Percentiles rank a stretch among this genome's conserved stretches.
These are phyloP conservation scores for Yarrowia sp. DNA, from an alignment of 805 yeast species.

Conservation along the genomic window DNA sequence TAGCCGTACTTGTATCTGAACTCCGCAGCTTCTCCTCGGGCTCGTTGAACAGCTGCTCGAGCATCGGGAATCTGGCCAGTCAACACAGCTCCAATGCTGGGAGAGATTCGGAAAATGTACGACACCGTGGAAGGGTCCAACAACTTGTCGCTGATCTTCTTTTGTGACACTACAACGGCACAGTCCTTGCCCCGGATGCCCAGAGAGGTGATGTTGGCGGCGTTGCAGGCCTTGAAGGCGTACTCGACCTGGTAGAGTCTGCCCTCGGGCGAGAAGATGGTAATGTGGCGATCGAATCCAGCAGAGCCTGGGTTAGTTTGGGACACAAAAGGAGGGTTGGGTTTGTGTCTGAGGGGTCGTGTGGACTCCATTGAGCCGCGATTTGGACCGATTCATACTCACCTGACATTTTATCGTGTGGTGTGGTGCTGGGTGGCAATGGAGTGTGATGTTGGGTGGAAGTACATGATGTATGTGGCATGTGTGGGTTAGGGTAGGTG, in stretches of 20 bases:
- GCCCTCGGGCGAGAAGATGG: slow-evolving; percentile 98
- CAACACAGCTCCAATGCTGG: slow-evolving; percentile 80
- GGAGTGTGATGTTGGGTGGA: neutral
- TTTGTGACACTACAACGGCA: slow-evolving; percentile 86
- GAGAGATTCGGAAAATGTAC: slow-evolving; percentile 78
- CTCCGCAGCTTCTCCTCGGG: slow-evolving; percentile 94
- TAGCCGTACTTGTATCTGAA: slow-evolving; percentile 92
- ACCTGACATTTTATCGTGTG: neutral
- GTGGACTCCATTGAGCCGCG: neutral
- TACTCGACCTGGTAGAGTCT: slow-evolving; percentile 96
- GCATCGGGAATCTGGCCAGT: slow-evolving; percentile 95
- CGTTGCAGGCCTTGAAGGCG: slow-evolving; percentile 94
- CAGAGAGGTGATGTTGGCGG: slow-evolving; percentile 83
- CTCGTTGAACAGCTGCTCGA: slow-evolving; percentile 81
- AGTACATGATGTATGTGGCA: neutral
- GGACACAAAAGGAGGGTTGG: neutral
- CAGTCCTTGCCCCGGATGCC: slow-evolving; percentile 85
- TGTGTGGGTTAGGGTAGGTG: slow-evolving; percentile 1
- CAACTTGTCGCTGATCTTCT: slow-evolving; percentile 93
- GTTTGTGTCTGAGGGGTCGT: neutral
- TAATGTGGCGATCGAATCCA: slow-evolving; percentile 98
- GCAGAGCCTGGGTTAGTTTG: slow-evolving; percentile 52
- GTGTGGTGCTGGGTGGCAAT: slow-evolving; percentile 18
- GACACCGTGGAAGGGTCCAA: slow-evolving; percentile 84
- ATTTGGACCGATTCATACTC: neutral